A percentile compares a stretch with the other conserved stretches of the same genome.
These are phyloP conservation scores for Mycena epipterygia DNA, from an alignment of 768 basidiomycete species.

Conservation along the genomic window DNA sequence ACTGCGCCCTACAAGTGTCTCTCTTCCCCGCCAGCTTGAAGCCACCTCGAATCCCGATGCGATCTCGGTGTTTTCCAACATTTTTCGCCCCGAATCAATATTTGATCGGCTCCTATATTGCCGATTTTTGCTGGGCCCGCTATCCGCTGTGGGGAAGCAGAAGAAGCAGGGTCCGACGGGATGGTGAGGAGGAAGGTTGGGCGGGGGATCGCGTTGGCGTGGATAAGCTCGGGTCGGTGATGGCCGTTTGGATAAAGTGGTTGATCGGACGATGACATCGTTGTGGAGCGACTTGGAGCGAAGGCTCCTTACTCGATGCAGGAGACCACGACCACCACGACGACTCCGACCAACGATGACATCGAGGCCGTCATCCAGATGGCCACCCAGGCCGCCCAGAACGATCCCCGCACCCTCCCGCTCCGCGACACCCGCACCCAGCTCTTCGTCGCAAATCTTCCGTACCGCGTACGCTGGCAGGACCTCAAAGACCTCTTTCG, in stretches of 20 bases:
- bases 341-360: conserved; percentile 73
- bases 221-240: neutral
- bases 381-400: conserved; percentile 79
- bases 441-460: conserved; percentile 96
- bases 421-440: conserved; percentile 92
- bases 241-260: neutral
- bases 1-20: too few species aligned
- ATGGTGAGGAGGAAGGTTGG: neutral
- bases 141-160: neutral
- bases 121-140: neutral
- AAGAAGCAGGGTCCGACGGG: neutral
- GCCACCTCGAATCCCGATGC: too few species aligned
- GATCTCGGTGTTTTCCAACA: too few species aligned
- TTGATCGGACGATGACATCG: conserved; percentile 29
- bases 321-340: conserved; percentile 29
- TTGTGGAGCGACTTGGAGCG: conserved; percentile 25
- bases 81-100: too few species aligned
- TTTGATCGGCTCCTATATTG: neutral
- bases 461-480: conserved; percentile 98
- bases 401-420: conserved; percentile 58
- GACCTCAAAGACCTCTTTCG: conserved; percentile 99
- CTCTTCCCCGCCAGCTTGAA: too few species aligned
- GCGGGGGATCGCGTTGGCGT: neutral
- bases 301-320: conserved; percentile 16
- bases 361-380: conserved; percentile 94